Base-by-base conservation (phyloP, 163 green algal genomes). In the Chloromonas sp. region DNA sequence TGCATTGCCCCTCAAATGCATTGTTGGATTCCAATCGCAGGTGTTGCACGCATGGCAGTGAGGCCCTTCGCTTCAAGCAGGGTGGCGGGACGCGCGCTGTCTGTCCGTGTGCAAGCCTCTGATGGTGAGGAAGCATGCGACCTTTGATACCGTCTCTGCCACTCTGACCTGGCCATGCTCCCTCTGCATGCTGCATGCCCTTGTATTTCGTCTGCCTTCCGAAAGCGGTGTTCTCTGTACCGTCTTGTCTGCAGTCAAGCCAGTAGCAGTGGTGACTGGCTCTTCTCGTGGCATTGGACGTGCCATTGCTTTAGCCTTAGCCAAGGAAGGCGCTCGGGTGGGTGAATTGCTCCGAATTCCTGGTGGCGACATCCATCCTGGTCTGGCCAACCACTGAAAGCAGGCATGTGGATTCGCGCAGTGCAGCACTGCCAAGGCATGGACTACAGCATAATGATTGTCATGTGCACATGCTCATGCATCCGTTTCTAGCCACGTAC, bases 261-360 rank as follows among this genome's bases (percentile, higher is more conserved):
- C 90, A 36, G 94, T 97, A 58, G 93, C 88, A 84, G 70, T 99
- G 5, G 96, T 99, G 0, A 99, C 96, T 3, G 97, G 97, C 61
- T 93, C 92, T 2, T 98, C 95, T 14, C 92, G 96, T 57, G 97
- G 97, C 84, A 99, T 99, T 81, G 97, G 97, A 71, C 92, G 90
- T 59, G 95, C 96, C 70, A 97, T 98, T 78, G 96, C 96, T 0
- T 87, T 98, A 14, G 92, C 86, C 0, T 91, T 99, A 71, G 96
- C 93, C 61, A 87, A 87, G 3, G 74, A 88, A 36, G 96, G 96
- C 3, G 92, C 90, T 71, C 77, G 78, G 14, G 83, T 86, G 60
- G 79, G 83, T 86, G 60, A 59, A 36, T 36, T 36, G 36, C 36
- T 36, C 36, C 36, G 36, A 36, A 36, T 36, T 36, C 36, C 36